phyloP scores from a whole-genome alignment of 306 rosid species.

The Quercus variabilis region DNA sequence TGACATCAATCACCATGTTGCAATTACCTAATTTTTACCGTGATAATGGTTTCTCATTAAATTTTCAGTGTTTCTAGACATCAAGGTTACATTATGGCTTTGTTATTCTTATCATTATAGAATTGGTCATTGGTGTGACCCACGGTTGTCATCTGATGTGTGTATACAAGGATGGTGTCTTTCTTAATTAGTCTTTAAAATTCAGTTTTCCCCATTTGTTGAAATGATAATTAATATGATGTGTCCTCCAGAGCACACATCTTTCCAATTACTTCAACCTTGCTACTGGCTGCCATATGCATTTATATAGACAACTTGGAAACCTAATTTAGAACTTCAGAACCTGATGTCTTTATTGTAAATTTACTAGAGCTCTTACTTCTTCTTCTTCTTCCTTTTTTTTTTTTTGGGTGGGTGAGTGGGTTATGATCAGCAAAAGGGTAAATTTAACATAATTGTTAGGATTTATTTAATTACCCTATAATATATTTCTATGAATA shows the following conservation, averaged over 20 bases:
- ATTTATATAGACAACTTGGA: neutral
- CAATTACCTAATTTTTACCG: neutral
- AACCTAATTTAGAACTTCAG: neutral
- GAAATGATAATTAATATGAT: neutral
- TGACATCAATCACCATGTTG: neutral
- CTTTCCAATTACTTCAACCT: neutral
- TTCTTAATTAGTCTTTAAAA: neutral
- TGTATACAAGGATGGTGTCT: neutral
- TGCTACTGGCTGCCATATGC: neutral
- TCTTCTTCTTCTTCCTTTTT: no score
- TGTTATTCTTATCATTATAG: neutral
- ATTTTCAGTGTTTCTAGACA: neutral
- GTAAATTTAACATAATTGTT: neutral
- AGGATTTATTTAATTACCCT: neutral
- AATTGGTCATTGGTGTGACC: neutral
- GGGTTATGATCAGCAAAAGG: neutral
- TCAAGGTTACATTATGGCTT: neutral
- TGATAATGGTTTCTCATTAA: neutral
- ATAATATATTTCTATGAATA: constrained; percentile 3
- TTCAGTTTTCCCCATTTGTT: neutral
- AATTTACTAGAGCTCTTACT: neutral
- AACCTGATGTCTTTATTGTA: neutral
- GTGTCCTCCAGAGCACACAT: neutral
- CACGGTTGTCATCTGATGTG: neutral
- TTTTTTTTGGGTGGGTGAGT: neutral